Base-by-base conservation (phyloP, 2,329 filamentous ascomycete genomes). In the Chrysoporthe cubensis region DNA sequence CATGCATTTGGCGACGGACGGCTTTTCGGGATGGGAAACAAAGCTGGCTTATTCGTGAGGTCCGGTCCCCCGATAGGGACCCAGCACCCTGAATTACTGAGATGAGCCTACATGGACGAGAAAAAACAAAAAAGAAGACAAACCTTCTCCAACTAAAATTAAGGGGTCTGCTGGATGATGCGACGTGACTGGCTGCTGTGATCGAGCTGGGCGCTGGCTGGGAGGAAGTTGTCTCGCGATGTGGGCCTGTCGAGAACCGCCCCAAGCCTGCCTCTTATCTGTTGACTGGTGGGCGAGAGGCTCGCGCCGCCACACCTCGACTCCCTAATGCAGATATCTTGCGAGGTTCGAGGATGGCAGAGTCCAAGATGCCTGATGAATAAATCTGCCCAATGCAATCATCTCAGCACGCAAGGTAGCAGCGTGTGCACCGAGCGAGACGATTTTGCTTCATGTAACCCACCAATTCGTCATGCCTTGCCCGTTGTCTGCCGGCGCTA, bases 1-100 rank as follows among this genome's bases (percentile, higher is more conserved):
- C 68, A 66, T 68, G 67, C 68, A 68, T 70, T 66, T 67, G 60
- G 66, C 68, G 66, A 70, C 68, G 68, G 66, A 65, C 64, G 64
- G 63, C 68, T 65, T 65, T 65, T 58, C 43, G 63, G 56, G 57
- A 68, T 62, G 62, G 66, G 67, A 65, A 48, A 60, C 52, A 59
- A 63, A 65, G 63, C 66, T 70, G 68, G 61, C 68, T 68, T 68
- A 48, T 57, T 67, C 66, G 68, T 70, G 66, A 57, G 66, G 67
- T 62, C 65, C 54, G 57, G 62, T 64, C 66, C 66, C 66, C 61
- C 26, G 48, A 68, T 64, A 65, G 68, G 68, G 68, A 68, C 62
- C 62, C 48, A 56, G 63, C 63, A 67, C 58, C 52, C 58, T 63
- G 67, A 64, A 70, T 65, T 65, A 68, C 56, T 65, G 63, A 48